A percentile compares a stretch with the other conserved stretches of the same genome.
These are phyloP conservation scores for Backusella mclennaniae DNA, from an alignment of 192 early-diverging fungal species.

Conservation along the genomic window DNA sequence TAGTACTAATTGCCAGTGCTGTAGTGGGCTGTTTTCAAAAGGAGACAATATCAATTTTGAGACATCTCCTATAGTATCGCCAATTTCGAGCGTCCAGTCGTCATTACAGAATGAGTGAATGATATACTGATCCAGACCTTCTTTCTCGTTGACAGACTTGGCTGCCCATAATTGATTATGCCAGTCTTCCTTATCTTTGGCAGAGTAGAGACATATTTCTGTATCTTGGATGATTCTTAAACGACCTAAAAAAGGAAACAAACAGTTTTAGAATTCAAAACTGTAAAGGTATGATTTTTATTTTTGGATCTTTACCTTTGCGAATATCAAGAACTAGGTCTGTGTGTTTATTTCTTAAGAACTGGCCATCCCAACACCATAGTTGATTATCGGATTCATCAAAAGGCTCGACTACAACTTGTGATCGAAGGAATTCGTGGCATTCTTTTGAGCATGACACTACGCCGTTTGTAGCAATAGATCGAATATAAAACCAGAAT, in stretches of 20 bases:
- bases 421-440: constrained; percentile 7
- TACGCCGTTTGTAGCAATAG: constrained; percentile 9
- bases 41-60: constrained; percentile 22
- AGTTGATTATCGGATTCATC: constrained; percentile 17
- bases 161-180: constrained; percentile 31
- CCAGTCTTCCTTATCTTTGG: constrained; percentile 20
- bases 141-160: neutral
- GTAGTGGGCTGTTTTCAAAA: neutral
- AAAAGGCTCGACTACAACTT: constrained; percentile 25
- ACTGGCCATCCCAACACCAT: constrained; percentile 33
- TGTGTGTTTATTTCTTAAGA: constrained; percentile 29
- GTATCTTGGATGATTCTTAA: constrained; percentile 39
- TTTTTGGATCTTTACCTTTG: constrained; percentile 23
- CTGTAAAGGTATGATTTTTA: neutral
- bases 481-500: constrained; percentile 31
- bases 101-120: constrained; percentile 31
- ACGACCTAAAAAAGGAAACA: constrained; percentile 22
- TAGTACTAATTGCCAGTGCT: neutral
- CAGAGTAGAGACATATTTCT: constrained; percentile 27
- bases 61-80: constrained; percentile 14
- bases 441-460: constrained; percentile 9
- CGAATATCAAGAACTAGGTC: constrained; percentile 33
- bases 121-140: constrained; percentile 13
- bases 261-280: neutral
- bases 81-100: constrained; percentile 34